Conservation (phyloP, 345 rosid genomes). For the Eucalyptus viminalis region DNA sequence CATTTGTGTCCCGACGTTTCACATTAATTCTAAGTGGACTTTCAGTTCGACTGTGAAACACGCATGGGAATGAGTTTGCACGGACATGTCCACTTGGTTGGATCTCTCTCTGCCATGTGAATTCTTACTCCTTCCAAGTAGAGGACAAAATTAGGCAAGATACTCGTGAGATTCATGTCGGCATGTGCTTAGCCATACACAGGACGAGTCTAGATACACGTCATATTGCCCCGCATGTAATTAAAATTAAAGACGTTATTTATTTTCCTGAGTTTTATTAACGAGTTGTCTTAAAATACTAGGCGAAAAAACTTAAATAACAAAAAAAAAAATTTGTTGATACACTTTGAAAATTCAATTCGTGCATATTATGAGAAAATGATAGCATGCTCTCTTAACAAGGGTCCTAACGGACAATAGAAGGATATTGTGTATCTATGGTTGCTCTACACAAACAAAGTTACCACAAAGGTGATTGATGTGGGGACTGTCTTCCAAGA, state of each 20-base stretch:
- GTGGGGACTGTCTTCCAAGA: too few species aligned
- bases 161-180: not conserved
- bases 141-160: not conserved
- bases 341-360: not conserved
- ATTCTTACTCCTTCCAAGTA: not conserved
- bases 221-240: not conserved
- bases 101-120: not conserved
- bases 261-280: not conserved
- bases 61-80: not conserved
- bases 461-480: not conserved
- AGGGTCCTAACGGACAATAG: not conserved
- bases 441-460: too few species aligned
- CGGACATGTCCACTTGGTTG: not conserved
- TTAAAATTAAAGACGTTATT: not conserved
- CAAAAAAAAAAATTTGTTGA: not conserved
- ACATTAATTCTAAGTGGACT: not conserved
- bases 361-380: not conserved
- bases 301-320: not conserved
- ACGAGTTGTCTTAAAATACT: not conserved
- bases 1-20: not conserved
- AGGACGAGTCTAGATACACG: not conserved
- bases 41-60: not conserved
- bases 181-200: not conserved
- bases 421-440: too few species aligned
- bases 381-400: not conserved